phyloP scores from a whole-genome alignment of 257 asterid genomes.

The Solanum bulbocastanum region DNA sequence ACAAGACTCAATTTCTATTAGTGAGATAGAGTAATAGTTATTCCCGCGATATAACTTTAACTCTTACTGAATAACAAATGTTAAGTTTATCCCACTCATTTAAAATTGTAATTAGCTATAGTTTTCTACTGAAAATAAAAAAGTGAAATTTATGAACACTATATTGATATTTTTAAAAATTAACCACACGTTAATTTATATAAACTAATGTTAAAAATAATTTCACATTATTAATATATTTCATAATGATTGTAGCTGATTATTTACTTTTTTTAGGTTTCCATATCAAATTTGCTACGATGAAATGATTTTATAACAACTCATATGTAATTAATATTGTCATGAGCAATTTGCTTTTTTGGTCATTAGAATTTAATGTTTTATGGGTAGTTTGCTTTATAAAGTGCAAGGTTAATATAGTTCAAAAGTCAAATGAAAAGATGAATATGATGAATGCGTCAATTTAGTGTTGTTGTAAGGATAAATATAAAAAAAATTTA shows the following conservation, averaged over 20 bases:
- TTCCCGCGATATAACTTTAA: background rate
- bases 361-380: background rate
- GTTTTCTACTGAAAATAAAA: background rate
- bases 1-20: background rate
- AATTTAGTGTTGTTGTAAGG: no score
- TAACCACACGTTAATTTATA: background rate
- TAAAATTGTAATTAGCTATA: background rate
- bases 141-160: background rate
- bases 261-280: no score
- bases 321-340: background rate
- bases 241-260: background rate
- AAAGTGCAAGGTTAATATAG: background rate
- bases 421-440: background rate
- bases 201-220: background rate
- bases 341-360: background rate
- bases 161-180: no score
- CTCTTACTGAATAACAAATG: background rate
- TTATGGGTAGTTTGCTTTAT: background rate
- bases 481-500: no score
- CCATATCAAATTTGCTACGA: background rate
- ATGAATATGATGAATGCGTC: background rate
- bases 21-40: background rate
- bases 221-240: background rate
- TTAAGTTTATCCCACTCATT: background rate
- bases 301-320: background rate